phyloP scores from a whole-genome alignment of 148 eudicot species.

The Amaranthus palmeri region DNA sequence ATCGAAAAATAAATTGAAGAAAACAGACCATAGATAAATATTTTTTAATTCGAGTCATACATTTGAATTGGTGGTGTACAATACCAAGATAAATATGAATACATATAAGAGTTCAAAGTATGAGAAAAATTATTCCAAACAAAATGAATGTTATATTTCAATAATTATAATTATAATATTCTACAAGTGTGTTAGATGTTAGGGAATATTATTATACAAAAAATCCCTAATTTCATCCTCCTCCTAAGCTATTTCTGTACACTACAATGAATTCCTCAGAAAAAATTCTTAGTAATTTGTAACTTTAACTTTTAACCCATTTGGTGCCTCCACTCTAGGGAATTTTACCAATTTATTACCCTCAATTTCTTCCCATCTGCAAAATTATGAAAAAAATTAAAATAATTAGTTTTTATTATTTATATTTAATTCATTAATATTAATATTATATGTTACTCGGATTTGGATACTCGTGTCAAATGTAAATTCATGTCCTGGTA shows the following conservation, averaged over 20 bases:
- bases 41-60: too few species aligned
- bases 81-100: too few species aligned
- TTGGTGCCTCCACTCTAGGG: conserved; percentile 95
- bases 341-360: conserved; percentile 84
- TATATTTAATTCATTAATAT: neutral
- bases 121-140: neutral
- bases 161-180: conserved; percentile 3
- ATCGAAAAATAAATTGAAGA: too few species aligned
- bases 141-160: conserved; percentile 13
- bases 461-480: too few species aligned
- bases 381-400: neutral
- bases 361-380: conserved; percentile 89
- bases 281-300: conserved; percentile 25
- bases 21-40: too few species aligned
- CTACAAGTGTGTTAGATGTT: conserved; percentile 27
- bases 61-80: too few species aligned
- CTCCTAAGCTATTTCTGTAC: conserved; percentile 23
- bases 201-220: conserved; percentile 32
- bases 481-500: too few species aligned
- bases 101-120: neutral
- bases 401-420: neutral
- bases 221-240: conserved; percentile 23
- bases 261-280: neutral
- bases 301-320: conserved; percentile 73
- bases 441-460: neutral